These are phyloP conservation scores for Coemansia sp. DNA, from an alignment of 192 early-diverging fungal genomes.

Conservation along the genomic window DNA sequence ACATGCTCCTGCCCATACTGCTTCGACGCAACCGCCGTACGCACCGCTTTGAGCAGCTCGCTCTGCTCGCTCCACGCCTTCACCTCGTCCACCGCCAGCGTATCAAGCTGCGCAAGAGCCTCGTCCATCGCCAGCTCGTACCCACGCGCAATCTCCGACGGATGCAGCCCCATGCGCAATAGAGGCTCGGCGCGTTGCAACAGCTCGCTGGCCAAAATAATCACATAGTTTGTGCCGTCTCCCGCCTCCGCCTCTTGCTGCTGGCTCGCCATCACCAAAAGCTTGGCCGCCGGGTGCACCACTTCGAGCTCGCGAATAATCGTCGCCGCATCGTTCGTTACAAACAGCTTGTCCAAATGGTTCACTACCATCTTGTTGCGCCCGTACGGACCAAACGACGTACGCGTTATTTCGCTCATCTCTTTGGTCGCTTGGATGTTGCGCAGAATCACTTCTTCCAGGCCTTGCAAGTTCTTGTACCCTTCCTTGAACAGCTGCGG, in stretches of 20 bases:
- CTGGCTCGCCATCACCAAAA: conserved; percentile 93
- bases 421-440: conserved; percentile 96
- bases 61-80: conserved; percentile 42
- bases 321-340: conserved; percentile 98
- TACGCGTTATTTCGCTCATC: conserved; percentile 87
- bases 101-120: conserved; percentile 77
- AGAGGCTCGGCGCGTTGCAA: conserved; percentile 90
- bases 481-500: conserved; percentile 91
- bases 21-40: conserved; percentile 83
- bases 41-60: conserved; percentile 74
- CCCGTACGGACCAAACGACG: conserved; percentile 93
- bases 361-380: conserved; percentile 99
- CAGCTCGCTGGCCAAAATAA: conserved; percentile 92
- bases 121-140: conserved; percentile 85
- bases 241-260: conserved; percentile 98
- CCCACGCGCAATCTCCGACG: conserved; percentile 91
- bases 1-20: conserved; percentile 95
- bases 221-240: conserved; percentile 93
- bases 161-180: conserved; percentile 91
- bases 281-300: conserved; percentile 94
- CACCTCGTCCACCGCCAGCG: conserved; percentile 66
- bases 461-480: conserved; percentile 93
- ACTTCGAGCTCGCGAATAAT: conserved; percentile 98
- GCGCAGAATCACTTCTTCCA: conserved; percentile 91
- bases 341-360: conserved; percentile 96